Evolutionary conservation across 2,329 filamentous ascomycete species (phyloP), one percentile per base, ranked within the genome.

Genomic region (Apiospora saccharicola): DNA sequence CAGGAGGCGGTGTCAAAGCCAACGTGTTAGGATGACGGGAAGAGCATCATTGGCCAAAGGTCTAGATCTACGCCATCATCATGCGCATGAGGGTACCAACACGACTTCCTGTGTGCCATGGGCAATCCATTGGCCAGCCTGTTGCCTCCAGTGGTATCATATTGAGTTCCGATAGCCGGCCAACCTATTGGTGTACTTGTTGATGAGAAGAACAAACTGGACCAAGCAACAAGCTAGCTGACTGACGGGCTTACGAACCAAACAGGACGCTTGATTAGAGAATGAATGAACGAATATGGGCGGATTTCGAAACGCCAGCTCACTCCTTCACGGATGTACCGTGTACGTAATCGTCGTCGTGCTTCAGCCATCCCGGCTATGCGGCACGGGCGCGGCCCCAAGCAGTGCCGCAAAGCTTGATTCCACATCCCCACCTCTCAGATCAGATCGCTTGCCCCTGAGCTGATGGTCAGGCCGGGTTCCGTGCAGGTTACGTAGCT

Each of bases 391-490:
- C 57, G 57, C 26, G 57, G 57, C 57, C 30, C 57, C 57, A 64
- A 41, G 22, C 22, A 64, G 30, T 41, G 57, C 57, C 57, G 34
- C 22, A 64, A 64, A 64, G 57, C 57, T 64, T 64, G 57, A 64
- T 64, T 64, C 53, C 53, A 61, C 53, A 41, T 41, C 34, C 34
- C 57, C 57, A 64, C 30, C 34, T 6, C 34, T 22, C 57, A 64
- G 57, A 64, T 64, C 57, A n/a, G 57, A 64, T 64, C 57, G 37
- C n/a, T 64, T 41, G 57, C 34, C 57, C 57, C 57, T 64, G 57
- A 64, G 57, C 57, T 64, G 57, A 64, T n/a, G 10, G 57, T 2
- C 4, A 12, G 37, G 53, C 30, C 53, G 30, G 30, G 0, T 37
- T 61, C 53, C 53, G 53, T 16, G 1, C 30, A 34, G 34, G 14